Conservation (phyloP, 2,329 filamentous ascomycete genomes). For the Massarina eburnea region DNA sequence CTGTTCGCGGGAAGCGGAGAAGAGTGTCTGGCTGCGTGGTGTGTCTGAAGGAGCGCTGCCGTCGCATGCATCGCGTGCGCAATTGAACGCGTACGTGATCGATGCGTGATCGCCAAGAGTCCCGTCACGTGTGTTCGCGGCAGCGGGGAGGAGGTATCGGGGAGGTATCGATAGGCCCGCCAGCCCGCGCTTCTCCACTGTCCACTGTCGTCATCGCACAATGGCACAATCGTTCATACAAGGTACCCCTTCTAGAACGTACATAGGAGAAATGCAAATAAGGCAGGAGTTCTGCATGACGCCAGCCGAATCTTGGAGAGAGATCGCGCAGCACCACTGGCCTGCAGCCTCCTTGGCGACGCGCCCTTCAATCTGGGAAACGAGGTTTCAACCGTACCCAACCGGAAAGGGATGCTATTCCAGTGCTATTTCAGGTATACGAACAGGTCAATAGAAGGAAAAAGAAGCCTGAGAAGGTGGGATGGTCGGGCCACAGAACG, state of each 20-base stretch:
- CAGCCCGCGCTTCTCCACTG: background rate
- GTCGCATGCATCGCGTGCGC: background rate
- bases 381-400: constrained; percentile 23
- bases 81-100: background rate
- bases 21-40: too few species aligned
- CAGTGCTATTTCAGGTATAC: constrained; percentile 21
- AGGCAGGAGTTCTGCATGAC: constrained; percentile 30
- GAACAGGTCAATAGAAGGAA: constrained; percentile 15
- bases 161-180: background rate
- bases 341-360: constrained; percentile 19
- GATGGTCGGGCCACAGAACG: constrained; percentile 4
- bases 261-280: background rate
- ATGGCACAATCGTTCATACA: constrained; percentile 13
- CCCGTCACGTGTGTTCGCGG: constrained; percentile 18
- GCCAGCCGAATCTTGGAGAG: constrained; percentile 21
- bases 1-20: too few species aligned
- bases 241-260: too few species aligned
- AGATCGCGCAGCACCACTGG: constrained; percentile 21
- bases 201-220: constrained; percentile 22
- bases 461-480: constrained; percentile 9
- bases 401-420: constrained; percentile 32
- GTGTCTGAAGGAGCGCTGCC: background rate
- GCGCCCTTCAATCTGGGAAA: constrained; percentile 31
- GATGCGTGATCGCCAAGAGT: constrained; percentile 8
- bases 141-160: constrained; percentile 9